These are phyloP conservation scores for Leccinum subspadiceum DNA, from an alignment of 1,284 basidiomycete species.

Conservation along the genomic window DNA sequence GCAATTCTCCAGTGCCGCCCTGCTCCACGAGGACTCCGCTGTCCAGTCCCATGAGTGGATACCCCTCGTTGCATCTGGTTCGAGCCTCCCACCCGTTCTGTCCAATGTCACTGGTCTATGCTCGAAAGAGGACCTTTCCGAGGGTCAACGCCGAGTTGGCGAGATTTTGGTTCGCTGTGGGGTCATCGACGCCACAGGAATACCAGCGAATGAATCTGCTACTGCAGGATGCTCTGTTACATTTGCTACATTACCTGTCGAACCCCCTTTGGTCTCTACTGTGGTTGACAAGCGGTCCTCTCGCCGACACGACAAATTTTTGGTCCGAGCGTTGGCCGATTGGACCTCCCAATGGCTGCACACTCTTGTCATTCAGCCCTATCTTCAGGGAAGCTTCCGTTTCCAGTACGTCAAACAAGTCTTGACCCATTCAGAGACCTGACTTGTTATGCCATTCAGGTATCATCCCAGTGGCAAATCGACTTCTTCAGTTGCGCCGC, in stretches of 20 bases:
- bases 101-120: neutral
- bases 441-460: constrained; percentile 15
- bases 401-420: constrained; percentile 24
- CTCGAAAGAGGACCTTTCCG: constrained; percentile 11
- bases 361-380: constrained; percentile 25
- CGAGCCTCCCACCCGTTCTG: neutral
- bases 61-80: constrained; percentile 3
- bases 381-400: constrained; percentile 17
- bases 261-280: neutral
- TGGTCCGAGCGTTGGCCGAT: constrained; percentile 21
- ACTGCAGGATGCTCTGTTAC: neutral
- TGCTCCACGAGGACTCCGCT: neutral
- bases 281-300: neutral
- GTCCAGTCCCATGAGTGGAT: constrained; percentile 1
- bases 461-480: constrained; percentile 11
- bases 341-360: constrained; percentile 33
- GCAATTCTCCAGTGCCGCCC: neutral
- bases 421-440: neutral
- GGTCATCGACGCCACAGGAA: constrained; percentile 13
- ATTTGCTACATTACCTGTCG: neutral
- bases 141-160: constrained; percentile 22
- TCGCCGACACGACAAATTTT: constrained; percentile 6
- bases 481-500: constrained; percentile 13
- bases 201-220: neutral
- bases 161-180: constrained; percentile 29